phyloP scores from a whole-genome alignment of 306 rosid species.

The Lotus japonicus region DNA sequence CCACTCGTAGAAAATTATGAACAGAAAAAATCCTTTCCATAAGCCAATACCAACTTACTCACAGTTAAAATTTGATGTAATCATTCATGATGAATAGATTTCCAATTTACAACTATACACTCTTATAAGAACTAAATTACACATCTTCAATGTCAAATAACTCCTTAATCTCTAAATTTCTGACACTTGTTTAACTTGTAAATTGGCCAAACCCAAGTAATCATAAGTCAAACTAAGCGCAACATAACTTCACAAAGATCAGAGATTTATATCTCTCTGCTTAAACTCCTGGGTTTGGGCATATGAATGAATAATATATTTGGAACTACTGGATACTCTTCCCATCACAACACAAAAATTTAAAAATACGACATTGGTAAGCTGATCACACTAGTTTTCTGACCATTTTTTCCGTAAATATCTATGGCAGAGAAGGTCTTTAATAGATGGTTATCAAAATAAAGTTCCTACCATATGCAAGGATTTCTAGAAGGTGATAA shows the following conservation, averaged over 20 bases:
- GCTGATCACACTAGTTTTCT: background rate
- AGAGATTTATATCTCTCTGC: background rate
- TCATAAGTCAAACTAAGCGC: background rate
- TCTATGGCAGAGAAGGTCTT: background rate
- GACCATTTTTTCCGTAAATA: background rate
- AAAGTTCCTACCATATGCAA: constrained; percentile 6
- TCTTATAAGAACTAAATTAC: background rate
- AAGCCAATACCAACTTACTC: background rate
- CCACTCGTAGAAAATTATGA: too few relatives aligned
- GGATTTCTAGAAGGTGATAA: constrained; percentile 4
- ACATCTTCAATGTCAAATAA: background rate
- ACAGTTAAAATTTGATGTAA: background rate
- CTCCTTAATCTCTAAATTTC: background rate
- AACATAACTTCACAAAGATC: background rate
- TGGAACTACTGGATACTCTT: background rate
- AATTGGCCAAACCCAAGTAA: background rate
- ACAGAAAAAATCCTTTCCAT: too few relatives aligned
- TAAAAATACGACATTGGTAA: background rate
- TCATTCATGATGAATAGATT: background rate
- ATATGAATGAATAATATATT: background rate
- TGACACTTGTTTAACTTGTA: background rate
- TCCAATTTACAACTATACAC: background rate
- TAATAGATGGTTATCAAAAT: background rate
- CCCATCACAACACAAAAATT: background rate
- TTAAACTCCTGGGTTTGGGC: background rate